Conservation (phyloP, 768 basidiomycete species). For the Infundibulicybe gibba region DNA sequence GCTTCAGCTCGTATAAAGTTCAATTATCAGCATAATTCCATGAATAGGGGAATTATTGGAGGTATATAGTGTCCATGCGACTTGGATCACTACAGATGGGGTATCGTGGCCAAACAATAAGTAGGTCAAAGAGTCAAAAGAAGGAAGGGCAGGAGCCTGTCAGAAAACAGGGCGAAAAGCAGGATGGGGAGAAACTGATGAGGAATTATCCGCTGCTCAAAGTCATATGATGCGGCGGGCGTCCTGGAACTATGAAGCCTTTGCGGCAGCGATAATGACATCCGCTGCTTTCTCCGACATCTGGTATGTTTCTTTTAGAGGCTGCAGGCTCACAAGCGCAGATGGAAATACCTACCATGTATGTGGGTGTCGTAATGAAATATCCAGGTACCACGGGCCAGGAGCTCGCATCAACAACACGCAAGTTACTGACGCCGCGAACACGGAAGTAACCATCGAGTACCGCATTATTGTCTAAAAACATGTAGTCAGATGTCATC, state of each 20-base stretch:
- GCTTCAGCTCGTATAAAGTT: too few species aligned
- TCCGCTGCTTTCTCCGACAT: conserved; percentile 28
- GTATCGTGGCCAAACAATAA: too few species aligned
- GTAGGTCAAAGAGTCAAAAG: too few species aligned
- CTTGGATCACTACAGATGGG: too few species aligned
- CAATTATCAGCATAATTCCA: too few species aligned
- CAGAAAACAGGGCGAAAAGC: too few species aligned
- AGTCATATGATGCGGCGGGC: too few species aligned
- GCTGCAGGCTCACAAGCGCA: not conserved
- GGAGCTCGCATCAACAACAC: conserved; percentile 26
- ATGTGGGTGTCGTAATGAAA: conserved; percentile 25
- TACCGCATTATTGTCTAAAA: conserved; percentile 21
- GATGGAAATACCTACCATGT: conserved; percentile 18
- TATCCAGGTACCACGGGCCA: conserved; percentile 26
- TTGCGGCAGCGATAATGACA: conserved; percentile 16
- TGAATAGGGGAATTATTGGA: too few species aligned
- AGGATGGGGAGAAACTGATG: too few species aligned
- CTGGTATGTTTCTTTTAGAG: conserved; percentile 6
- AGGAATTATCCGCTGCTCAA: too few species aligned
- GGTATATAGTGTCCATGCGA: too few species aligned
- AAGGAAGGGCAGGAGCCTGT: too few species aligned
- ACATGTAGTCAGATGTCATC: not conserved
- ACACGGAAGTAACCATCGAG: conserved; percentile 26
- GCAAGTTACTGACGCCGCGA: conserved; percentile 22
- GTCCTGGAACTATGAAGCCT: not conserved